phyloP scores from a whole-genome alignment of 2,329 filamentous ascomycete genomes.

The Lasiodiplodia sp. region DNA sequence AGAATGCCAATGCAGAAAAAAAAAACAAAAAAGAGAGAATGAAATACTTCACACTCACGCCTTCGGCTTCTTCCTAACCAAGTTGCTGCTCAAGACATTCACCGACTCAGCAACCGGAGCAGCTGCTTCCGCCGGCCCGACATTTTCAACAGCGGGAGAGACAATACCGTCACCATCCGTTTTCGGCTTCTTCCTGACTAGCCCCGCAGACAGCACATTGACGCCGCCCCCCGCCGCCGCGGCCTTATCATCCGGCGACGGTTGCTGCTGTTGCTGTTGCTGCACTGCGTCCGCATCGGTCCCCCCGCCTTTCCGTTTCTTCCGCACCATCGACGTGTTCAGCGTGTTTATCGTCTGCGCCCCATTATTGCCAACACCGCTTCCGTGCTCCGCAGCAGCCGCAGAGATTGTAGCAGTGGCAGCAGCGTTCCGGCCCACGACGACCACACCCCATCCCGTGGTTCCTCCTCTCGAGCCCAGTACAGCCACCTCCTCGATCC shows the following conservation, averaged over 20 bases:
- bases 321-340: slow-evolving; percentile 42
- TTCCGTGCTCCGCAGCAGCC: not conserved
- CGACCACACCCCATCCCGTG: not conserved
- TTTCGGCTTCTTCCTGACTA: slow-evolving; percentile 28
- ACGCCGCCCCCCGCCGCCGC: not conserved
- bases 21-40: not conserved
- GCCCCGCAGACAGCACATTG: slow-evolving; percentile 8
- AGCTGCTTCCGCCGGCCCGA: not conserved
- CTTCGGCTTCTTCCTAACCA: slow-evolving; percentile 46
- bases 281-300: not conserved
- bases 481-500: slow-evolving; percentile 71
- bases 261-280: not conserved
- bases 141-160: not conserved
- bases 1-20: no score
- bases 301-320: slow-evolving; percentile 42
- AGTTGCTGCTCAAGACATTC: slow-evolving; percentile 31
- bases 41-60: not conserved
- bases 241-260: not conserved
- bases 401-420: not conserved
- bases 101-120: not conserved
- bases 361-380: not conserved
- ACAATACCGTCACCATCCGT: slow-evolving; percentile 14
- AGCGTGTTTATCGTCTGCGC: slow-evolving; percentile 18
- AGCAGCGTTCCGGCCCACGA: slow-evolving; percentile 4
- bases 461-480: slow-evolving; percentile 31